Base-by-base conservation (phyloP, 441 rosid species). In the Codiaeum variegatum region DNA sequence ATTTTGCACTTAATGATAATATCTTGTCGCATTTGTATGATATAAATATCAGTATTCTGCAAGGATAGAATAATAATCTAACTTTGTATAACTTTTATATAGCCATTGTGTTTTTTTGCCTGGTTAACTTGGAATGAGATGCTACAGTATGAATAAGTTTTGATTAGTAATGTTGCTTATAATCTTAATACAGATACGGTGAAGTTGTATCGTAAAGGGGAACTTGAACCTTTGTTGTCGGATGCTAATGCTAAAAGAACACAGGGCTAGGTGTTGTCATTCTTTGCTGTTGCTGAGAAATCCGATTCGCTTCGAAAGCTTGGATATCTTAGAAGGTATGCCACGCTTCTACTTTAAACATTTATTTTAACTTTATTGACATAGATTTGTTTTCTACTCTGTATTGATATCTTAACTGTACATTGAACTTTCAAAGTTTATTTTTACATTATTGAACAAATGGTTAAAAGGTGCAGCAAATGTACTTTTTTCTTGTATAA, bases 121-220 rank as follows among this genome's bases (percentile, higher is more conserved):
- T 16, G 13, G 46, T 6, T 10, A 19, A 36, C 15, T 1, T 8
- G 13, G 16, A 13, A 8, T 6, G 23, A 63, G 24, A 34, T 73
- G 23, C 63, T 2, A 54, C 23, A 8, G 3, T 16, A 24, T 16
- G 19, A 15, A 10, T 18, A 21, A 47, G 60, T 52, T 44, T 70
- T 38, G 18, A 69, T 36, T 19, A 16, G 31, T 70, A 19, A 34
- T 54, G 40, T 29, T 40, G 61, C 49, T 72, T 71, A 66, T 16
- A 47, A 28, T 78, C 69, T 16, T 76, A 54, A 16, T 77, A 78
- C 88, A 93, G 97, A 93, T 74, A 88, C 97, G 11, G 51, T 89
- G 80, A 86, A 87, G 82, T 80, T 91, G 68, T 71, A 88, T 64
- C 83, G 83, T 67, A 91, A 84, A 70, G 92, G 98, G 73, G 89